Evolutionary conservation across 176 grass and related monocot species (phyloP), one percentile per base, ranked within the genome.

Genomic region (Luzula sylvatica): DNA sequence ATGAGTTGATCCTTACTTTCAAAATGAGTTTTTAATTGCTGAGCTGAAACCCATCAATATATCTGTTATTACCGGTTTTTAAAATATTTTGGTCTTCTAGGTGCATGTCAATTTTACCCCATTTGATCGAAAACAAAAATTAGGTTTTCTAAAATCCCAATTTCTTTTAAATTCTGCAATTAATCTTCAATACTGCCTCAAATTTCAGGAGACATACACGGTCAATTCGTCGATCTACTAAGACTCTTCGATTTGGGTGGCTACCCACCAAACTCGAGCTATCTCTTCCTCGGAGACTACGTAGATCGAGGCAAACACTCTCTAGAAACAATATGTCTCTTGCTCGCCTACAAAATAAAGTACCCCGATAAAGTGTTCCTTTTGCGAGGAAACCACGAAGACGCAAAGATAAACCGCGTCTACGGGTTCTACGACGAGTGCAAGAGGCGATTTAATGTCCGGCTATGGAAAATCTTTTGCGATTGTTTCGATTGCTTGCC

Each of bases 361-460:
- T 87, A 70, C 41, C 83, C 83, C 61, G 83, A 87, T 52, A 87
- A 87, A 50, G 53, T 87, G 20, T 87, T 82, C 35, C 65, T 87
- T 15, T 59, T 87, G 51, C 71, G 83, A 29, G 83, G 83, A 42
- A 87, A 87, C 58, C 83, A 87, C 2, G 83, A 87, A 69, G 83
- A 82, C 77, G 83, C 83, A 3, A 87, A 87, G 40, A 87, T 87
- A 46, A 87, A 87, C 42, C 71, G 83, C 42, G 83, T 87, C 50
- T 87, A 87, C 1, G 83, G 83, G 60, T 87, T 87, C 69, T 87
- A 87, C 70, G 83, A 87, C 70, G 83, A 87, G 77, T 87, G 83
- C 24, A 87, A 87, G 16, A 80, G 83, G 56, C 71, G 83, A 26
- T 87, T 87, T 47, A 87, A 87, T 71, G 73, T 87, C 50, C 83